Base-by-base conservation (phyloP, 208 protist species). In the Trichomonas gallinae region DNA sequence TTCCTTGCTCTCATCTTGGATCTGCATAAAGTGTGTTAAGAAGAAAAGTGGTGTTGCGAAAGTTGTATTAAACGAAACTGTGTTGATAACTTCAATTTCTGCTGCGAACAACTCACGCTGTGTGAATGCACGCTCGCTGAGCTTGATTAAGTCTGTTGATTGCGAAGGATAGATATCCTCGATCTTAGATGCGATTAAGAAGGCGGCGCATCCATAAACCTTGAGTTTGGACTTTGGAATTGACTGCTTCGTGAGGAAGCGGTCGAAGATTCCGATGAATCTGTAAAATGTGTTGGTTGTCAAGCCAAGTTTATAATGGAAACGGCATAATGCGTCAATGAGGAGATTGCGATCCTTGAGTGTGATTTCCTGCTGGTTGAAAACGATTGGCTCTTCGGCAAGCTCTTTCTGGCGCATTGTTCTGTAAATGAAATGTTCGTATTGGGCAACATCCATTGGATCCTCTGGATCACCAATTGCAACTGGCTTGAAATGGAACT, bases 141-240 rank as follows among this genome's bases (percentile, higher is more conserved):
- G 44, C 44, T 93, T 17, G 46, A 93, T 93, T 21, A 93, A 38
- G 46, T 93, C 87, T 38, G 40, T 38, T 34, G 87, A 93, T 93
- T 93, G 87, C 8, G 87, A 23, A 26, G 87, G 87, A 58, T 93
- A 51, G 46, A 93, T 38, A 51, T 93, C 87, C 38, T 93, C 87
- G 31, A 93, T 93, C 44, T 93, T 93, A 13, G 87, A 93, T 38
- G 87, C 87, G n/a, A 93, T 93, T 48, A 93, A 93, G 17, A 93
- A 93, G 31, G 40, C 13, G 13, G 87, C 87, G 15, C 87, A 93
- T 0, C 44, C 87, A 51, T 44, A 42, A 42, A 93, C 13, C n/a
- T 51, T 93, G 15, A 93, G 44, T 51, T 93, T 93, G 2, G 40
- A n/a, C 26, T n/a, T n/a, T 58, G 87, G 44, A 93, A 93, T 42